Evolutionary conservation across 257 asterid genomes (phyloP), one percentile per base, ranked within the genome.

Genomic region (Schizonepeta tenuifolia): DNA sequence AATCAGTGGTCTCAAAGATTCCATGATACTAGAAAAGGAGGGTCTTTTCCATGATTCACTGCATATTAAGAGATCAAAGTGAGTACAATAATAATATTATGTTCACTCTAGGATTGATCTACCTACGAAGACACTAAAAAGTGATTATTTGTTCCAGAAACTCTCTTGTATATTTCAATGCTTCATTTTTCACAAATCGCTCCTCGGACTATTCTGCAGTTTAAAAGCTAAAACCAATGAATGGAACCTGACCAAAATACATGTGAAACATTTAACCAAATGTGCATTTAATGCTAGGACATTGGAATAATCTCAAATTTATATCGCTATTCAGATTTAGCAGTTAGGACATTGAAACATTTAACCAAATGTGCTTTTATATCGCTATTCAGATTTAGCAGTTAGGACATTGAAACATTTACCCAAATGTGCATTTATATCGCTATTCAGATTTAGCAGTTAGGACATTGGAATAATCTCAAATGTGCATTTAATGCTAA

Each of bases 1-100:
- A 11, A 84, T 83, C 75, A 89, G 74, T 46, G 89, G 77, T 79
- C 81, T 87, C 83, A 95, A 84, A 53, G 95, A 74, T 67, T 92
- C 98, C 98, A 95, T 92, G 76, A 95, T 81, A 82, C 75, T 78
- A 77, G 91, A 36, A 80, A 95, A 92, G 28, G 98, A 88, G 20
- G 99, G 98, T 50, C 99, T 90, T 71, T 86, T 88, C 95, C 99
- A 84, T 57, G 98, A 83, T 75, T 95, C 98, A 57, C 99, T 95
- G 92, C 89, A 86, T 70, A 63, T 69, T 15, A 7, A 43, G 43
- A 20, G 40, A 77, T 66, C 56, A 47, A 46, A 63, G 70, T 60
- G 21, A 57, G 70, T 54, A 18, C n/a, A n/a, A n/a, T n/a, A 69
- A 77, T 20, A 80, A 72, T 49, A 65, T 21, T 2, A 59, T 15